phyloP scores from a whole-genome alignment of 306 rosid species.

The Sesbania bispinosa region DNA sequence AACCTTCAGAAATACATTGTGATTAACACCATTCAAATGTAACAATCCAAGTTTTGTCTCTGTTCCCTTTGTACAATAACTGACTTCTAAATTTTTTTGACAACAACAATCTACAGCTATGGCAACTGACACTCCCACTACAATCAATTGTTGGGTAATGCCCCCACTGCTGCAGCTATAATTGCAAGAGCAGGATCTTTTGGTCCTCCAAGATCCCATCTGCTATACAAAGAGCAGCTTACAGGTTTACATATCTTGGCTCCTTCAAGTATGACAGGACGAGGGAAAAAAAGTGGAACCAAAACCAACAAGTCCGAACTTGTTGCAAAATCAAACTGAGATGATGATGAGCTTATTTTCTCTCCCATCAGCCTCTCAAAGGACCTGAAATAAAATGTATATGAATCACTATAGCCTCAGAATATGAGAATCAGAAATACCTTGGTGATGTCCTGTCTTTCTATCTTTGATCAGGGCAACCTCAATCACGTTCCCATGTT shows the following conservation, averaged over 20 bases:
- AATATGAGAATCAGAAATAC: constrained; percentile 46
- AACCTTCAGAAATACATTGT: constrained; percentile 52
- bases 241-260: constrained; percentile 56
- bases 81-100: constrained; percentile 45
- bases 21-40: constrained; percentile 45
- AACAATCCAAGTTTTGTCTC: constrained; percentile 40
- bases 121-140: constrained; percentile 55
- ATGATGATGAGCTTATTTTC: constrained; percentile 69
- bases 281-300: constrained; percentile 58
- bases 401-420: constrained; percentile 41
- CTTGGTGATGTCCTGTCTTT: constrained; percentile 96
- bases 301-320: constrained; percentile 83
- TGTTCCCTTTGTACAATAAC: constrained; percentile 62
- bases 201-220: constrained; percentile 72
- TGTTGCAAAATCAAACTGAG: constrained; percentile 80
- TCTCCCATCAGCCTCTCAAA: constrained; percentile 85
- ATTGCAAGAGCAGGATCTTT: constrained; percentile 67
- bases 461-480: constrained; percentile 89
- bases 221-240: constrained; percentile 61
- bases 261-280: constrained; percentile 59
- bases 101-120: constrained; percentile 50
- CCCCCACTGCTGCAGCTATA: constrained; percentile 58
- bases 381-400: constrained; percentile 73
- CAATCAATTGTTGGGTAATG: constrained; percentile 47
- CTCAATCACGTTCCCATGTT: constrained; percentile 90